phyloP scores from a whole-genome alignment of 108 stramenopile species.

The Asterionellopsis glacialis region DNA sequence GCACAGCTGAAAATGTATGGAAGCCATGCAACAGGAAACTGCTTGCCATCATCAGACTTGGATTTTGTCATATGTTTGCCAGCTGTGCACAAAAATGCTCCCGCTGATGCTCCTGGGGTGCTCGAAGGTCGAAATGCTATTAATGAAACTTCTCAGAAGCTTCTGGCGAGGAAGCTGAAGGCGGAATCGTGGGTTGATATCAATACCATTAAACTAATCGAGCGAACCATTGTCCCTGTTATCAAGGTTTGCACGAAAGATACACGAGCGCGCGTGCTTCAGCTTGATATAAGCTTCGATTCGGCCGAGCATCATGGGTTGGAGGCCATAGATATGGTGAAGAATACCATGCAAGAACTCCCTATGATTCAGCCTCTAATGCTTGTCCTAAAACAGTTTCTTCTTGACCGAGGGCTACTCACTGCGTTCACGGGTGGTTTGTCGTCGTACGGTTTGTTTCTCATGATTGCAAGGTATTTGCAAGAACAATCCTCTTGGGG shows the following conservation, averaged over 20 bases:
- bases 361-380: constrained; percentile 75
- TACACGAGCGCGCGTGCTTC: constrained; percentile 53
- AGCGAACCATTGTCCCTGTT: constrained; percentile 75
- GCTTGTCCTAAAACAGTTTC: constrained; percentile 82
- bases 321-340: constrained; percentile 65
- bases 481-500: constrained; percentile 78
- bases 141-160: constrained; percentile 87
- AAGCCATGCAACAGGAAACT: constrained; percentile 81
- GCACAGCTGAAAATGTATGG: constrained; percentile 84
- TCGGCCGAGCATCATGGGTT: constrained; percentile 76
- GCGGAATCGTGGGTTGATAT: constrained; percentile 84
- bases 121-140: constrained; percentile 94
- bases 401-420: constrained; percentile 79
- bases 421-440: constrained; percentile 91
- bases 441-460: constrained; percentile 85
- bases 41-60: constrained; percentile 85
- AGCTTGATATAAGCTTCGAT: constrained; percentile 83
- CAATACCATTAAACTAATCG: constrained; percentile 78
- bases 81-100: constrained; percentile 87
- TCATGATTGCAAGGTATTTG: constrained; percentile 87
- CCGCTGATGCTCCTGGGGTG: constrained; percentile 85
- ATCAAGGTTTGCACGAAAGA: constrained; percentile 86
- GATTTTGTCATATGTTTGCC: constrained; percentile 94
- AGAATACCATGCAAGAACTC: constrained; percentile 47
- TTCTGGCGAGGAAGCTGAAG: constrained; percentile 85